These are phyloP conservation scores for Nicotiana knightiana DNA, from an alignment of 257 asterid species.

Conservation along the genomic window DNA sequence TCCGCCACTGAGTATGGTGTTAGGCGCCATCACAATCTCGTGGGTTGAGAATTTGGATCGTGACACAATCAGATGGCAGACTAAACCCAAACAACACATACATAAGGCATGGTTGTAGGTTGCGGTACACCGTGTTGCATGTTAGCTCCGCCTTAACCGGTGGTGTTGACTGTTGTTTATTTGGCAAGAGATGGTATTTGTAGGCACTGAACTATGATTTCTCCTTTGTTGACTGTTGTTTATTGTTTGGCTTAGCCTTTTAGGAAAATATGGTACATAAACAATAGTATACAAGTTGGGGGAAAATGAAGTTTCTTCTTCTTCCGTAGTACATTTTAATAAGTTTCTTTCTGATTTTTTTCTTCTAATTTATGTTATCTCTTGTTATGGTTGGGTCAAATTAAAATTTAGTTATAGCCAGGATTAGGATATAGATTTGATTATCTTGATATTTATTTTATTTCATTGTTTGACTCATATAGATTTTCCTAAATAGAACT, in stretches of 20 bases:
- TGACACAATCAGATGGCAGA: neutral
- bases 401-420: neutral
- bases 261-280: neutral
- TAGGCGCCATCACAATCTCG: no score
- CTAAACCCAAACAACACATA: constrained; percentile 1
- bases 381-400: neutral
- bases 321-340: neutral
- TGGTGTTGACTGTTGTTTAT: no score
- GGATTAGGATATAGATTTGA: no score
- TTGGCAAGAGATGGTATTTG: no score
- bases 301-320: neutral
- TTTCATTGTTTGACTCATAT: neutral
- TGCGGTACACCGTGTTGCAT: neutral
- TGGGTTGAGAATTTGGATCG: no score
- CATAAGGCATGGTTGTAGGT: neutral
- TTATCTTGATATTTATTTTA: neutral
- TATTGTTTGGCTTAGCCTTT: neutral
- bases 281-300: neutral
- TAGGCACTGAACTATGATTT: neutral
- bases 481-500: neutral
- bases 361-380: neutral
- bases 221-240: neutral
- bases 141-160: neutral
- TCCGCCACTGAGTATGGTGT: no score
- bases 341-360: neutral